Conservation (phyloP, 2,329 filamentous ascomycete species). For the Venturia asperata region DNA sequence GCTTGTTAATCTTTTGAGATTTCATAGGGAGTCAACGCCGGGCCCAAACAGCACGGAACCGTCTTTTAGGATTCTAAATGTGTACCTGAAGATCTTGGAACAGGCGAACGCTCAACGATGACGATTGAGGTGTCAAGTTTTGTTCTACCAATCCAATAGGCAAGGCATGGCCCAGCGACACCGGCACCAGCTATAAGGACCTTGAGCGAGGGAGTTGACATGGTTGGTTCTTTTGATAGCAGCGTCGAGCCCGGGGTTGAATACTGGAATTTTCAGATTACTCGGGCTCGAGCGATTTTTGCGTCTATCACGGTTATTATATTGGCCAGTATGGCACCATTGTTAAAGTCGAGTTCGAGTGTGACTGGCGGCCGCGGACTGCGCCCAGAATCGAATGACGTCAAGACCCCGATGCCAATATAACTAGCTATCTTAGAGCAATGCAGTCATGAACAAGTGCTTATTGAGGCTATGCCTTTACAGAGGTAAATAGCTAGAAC, state of each 20-base stretch:
- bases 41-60: background rate
- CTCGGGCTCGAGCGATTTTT: background rate
- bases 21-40: background rate
- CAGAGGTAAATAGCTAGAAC: too few relatives aligned
- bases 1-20: background rate
- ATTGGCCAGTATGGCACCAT: too few relatives aligned
- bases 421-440: too few relatives aligned
- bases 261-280: background rate
- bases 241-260: background rate
- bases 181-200: slow-evolving; percentile 18
- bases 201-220: background rate
- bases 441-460: too few relatives aligned
- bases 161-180: slow-evolving; percentile 18
- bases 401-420: background rate
- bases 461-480: too few relatives aligned
- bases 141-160: slow-evolving; percentile 14
- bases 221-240: background rate
- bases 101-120: slow-evolving; percentile 37
- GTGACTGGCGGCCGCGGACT: background rate
- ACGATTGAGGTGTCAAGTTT: slow-evolving; percentile 26
- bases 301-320: too few relatives aligned
- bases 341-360: too few relatives aligned
- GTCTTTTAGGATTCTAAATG: background rate
- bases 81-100: slow-evolving; percentile 34
- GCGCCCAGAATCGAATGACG: background rate